Percentiles rank a stretch among this genome's conserved stretches.
Conservation (phyloP, 2,329 filamentous ascomycete genomes). For the Sporothrix phasma region DNA sequence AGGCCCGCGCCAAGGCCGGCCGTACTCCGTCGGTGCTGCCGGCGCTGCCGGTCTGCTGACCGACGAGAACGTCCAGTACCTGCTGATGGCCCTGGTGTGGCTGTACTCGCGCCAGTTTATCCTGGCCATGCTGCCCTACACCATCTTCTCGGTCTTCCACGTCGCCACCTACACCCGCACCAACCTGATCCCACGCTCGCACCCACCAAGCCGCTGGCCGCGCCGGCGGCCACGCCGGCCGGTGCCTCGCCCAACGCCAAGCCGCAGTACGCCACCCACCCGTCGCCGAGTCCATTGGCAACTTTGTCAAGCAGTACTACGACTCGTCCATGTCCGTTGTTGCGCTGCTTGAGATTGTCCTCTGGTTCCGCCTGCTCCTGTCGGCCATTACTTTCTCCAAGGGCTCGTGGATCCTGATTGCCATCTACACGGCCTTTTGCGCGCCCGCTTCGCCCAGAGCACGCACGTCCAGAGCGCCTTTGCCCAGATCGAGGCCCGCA, state of each 20-base stretch:
- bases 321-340: constrained; percentile 93
- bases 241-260: constrained; percentile 43
- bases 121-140: constrained; percentile 84
- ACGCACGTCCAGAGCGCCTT: constrained; percentile 82
- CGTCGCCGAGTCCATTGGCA: constrained; percentile 72
- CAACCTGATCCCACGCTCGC: constrained; percentile 84
- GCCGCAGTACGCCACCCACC: constrained; percentile 43
- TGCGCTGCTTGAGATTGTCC: constrained; percentile 72
- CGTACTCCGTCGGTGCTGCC: constrained; percentile 38
- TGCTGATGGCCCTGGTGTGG: constrained; percentile 90
- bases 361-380: constrained; percentile 75
- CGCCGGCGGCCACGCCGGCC: constrained; percentile 42
- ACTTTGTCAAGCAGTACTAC: constrained; percentile 97
- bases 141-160: constrained; percentile 97
- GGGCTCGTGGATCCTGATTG: constrained; percentile 80
- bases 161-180: constrained; percentile 92
- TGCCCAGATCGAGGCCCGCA: constrained; percentile 57
- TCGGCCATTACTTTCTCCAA: constrained; percentile 80
- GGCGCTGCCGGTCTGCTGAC: constrained; percentile 57
- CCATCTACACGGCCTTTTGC: constrained; percentile 85
- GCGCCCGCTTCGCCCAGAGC: constrained; percentile 83
- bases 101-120: constrained; percentile 83
- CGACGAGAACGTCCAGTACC: constrained; percentile 97
- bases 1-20: constrained; percentile 53
- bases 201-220: constrained; percentile 49